Evolutionary conservation across 768 basidiomycete species (phyloP).

Genomic region (Candolleomyces efflorescens): DNA sequence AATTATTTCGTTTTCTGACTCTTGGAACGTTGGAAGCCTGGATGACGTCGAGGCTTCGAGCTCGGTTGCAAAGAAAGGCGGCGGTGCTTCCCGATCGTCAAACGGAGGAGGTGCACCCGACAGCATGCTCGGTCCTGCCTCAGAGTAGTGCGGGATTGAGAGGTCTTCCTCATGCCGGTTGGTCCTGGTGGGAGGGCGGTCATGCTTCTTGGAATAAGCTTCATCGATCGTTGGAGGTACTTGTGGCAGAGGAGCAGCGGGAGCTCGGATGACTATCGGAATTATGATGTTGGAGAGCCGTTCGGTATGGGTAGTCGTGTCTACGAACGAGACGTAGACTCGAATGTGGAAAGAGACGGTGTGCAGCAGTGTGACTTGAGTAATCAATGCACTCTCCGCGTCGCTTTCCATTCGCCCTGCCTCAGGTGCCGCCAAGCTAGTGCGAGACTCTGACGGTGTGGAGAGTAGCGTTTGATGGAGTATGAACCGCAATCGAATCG

Average conservation of each 20-base stretch:
- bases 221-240: slow-evolving; percentile 67
- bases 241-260: slow-evolving; percentile 75
- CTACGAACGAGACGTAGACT: slow-evolving; percentile 73
- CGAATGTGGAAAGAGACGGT: slow-evolving; percentile 73
- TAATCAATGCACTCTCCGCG: slow-evolving; percentile 68
- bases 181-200: slow-evolving; percentile 70
- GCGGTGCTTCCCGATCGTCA: slow-evolving; percentile 79
- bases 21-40: slow-evolving; percentile 68
- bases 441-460: slow-evolving; percentile 44
- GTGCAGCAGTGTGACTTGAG: slow-evolving; percentile 81
- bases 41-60: slow-evolving; percentile 57
- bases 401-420: slow-evolving; percentile 50
- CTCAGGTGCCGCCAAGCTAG: slow-evolving; percentile 38
- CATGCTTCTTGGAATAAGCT: slow-evolving; percentile 87
- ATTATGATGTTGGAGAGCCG: slow-evolving; percentile 59
- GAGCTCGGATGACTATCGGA: slow-evolving; percentile 69
- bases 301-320: slow-evolving; percentile 64
- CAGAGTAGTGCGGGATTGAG: slow-evolving; percentile 61
- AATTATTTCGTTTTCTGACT: slow-evolving; percentile 75
- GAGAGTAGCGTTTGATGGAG: slow-evolving; percentile 59
- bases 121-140: slow-evolving; percentile 73
- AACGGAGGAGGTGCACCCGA: slow-evolving; percentile 70
- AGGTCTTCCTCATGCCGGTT: slow-evolving; percentile 68
- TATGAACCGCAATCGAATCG: slow-evolving; percentile 76
- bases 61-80: slow-evolving; percentile 59